Evolutionary conservation across 1,284 basidiomycete genomes (phyloP), one percentile per base, ranked within the genome.

Genomic region (Testicularia cyperi): DNA sequence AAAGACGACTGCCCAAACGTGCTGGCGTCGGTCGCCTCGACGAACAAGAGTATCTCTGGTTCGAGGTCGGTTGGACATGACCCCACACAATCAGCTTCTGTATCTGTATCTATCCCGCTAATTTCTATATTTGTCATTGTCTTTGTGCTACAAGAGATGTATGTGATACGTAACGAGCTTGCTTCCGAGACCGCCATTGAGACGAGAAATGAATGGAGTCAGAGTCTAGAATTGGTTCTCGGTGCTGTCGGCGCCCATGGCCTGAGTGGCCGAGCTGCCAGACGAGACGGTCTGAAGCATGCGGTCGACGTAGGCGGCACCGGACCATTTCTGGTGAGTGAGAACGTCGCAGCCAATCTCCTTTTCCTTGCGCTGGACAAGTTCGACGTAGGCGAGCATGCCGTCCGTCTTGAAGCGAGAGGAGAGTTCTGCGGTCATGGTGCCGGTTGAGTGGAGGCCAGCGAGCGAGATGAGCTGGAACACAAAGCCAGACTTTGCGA

Each of bases 361-460:
- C 63, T 70, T 70, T 44, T 76, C 74, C 44, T 68, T 70, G 29
- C 71, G 44, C 57, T 76, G 74, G 29, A 76, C 62, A 9, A 73
- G 53, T 23, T 72, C 48, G 25, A 76, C 74, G 32, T 76, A 76
- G 3, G 72, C 74, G 9, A 72, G 62, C 74, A 76, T 76, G 36
- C 74, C 74, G 12, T 72, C 70, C 19, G 83, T 83, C 79, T 88
- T 87, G 81, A 84, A 92, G 15, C 61, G 47, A 18, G 63, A 48
- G 21, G 74, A 65, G 3, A 78, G 64, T 63, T 78, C 75, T 31
- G 47, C 49, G 4, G 71, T 68, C 42, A 67, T 66, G 3, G 64
- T 38, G 20, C 67, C 74, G 15, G 62, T 69, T 29, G 66, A 68
- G 58, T 76, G 74, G 13, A 76, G 42, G 15, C 74, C 74, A 15